Evolutionary conservation across 352 stramenopile species (phyloP), one percentile per base, ranked within the genome.

Genomic region (Pythium oligandrum): DNA sequence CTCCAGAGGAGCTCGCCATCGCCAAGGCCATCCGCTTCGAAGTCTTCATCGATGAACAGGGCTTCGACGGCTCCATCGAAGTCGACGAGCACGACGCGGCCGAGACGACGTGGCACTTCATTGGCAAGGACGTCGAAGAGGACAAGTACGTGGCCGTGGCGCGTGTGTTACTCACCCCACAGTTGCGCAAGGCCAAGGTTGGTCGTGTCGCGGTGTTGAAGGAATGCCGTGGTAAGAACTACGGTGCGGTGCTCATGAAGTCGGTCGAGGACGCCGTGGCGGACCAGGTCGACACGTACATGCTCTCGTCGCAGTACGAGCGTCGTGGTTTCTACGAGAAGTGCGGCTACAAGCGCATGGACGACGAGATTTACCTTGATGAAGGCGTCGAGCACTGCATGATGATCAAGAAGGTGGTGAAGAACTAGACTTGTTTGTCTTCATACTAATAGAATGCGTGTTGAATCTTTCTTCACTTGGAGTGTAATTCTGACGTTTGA

Each of bases 311-410:
- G 35, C 69, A 80, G 51, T 71, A 57, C 44, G 62, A 66, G 63
- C 82, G 80, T 58, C 72, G 73, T 38, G 73, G 50, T 1, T 90
- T 90, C 58, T 90, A 88, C 51, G 70, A 77, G 45, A 83, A 82
- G 49, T 88, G 79, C 42, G 79, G 79, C 33, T 90, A 88, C 60
- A 51, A 51, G 30, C 74, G 63, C 47, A 12, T 61, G 6, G 80
- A 45, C 26, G 71, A 78, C 47, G 74, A 84, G 44, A 65, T 83
- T 5, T 83, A 82, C 42, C 37, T 85, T 10, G 75, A 88, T 4
- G 66, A 82, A 52, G 71, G 64, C 31, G 70, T 71, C 0, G 52
- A 78, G 55, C 78, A 90, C 54, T 90, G 61, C 38, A 42, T 42
- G 7, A 42, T 42, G 38, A 12, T 12, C 38, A 42, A 8, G 38